Evolutionary conservation across 441 rosid species (phyloP).

Genomic region (Lepidium campestre): DNA sequence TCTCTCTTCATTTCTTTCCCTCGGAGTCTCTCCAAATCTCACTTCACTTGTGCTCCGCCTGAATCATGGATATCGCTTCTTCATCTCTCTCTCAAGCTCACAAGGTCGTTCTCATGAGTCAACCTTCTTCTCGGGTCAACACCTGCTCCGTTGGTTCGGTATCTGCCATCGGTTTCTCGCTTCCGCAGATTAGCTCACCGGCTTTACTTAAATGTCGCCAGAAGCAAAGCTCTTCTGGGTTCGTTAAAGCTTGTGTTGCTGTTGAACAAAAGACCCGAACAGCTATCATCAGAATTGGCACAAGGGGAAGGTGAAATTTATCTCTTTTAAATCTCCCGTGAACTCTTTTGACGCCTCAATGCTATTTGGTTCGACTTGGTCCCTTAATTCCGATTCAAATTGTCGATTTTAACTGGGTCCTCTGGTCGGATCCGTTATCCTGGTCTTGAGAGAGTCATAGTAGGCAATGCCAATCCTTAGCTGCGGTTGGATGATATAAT

Average conservation of each 20-base stretch:
- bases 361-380: not conserved
- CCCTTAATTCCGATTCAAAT: not conserved
- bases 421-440: constrained; percentile 2
- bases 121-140: constrained; percentile 28
- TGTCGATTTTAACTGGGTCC: not conserved
- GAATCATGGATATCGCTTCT: constrained; percentile 22
- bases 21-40: constrained; percentile 2
- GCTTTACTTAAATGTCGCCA: constrained; percentile 24
- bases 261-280: constrained; percentile 68
- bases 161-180: constrained; percentile 50
- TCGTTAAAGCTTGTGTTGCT: constrained; percentile 59
- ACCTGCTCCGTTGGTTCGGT: constrained; percentile 45
- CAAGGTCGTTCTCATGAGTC: constrained; percentile 3
- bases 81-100: constrained; percentile 20
- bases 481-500: not conserved
- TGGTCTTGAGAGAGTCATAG: not conserved
- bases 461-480: not conserved
- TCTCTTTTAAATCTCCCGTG: not conserved
- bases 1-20: constrained; percentile 6
- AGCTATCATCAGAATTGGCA: constrained; percentile 75
- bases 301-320: constrained; percentile 71
- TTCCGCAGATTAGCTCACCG: constrained; percentile 33
- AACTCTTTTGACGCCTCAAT: not conserved
- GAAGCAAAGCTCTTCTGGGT: constrained; percentile 17
- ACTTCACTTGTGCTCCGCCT: not conserved